A percentile compares a stretch with the other conserved stretches of the same genome.
These are phyloP conservation scores for Tetraselmis striata DNA, from an alignment of 139 green algal genomes.

Conservation along the genomic window DNA sequence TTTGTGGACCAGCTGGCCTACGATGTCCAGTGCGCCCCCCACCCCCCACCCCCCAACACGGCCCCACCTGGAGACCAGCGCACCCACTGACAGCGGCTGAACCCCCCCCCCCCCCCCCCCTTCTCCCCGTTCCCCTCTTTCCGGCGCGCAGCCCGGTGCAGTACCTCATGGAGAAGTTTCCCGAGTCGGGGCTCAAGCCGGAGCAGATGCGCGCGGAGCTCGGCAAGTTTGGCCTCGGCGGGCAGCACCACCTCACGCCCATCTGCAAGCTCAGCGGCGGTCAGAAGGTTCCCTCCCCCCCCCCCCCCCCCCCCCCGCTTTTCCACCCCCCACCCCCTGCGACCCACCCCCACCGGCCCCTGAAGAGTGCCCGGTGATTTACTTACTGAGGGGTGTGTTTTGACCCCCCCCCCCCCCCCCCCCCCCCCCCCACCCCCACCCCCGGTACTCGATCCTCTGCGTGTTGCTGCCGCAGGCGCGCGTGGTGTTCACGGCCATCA, in stretches of 20 bases:
- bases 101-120: background rate
- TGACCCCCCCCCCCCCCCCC: background rate
- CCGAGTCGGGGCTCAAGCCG: conserved; percentile 58
- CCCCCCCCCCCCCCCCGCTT: too few relatives aligned
- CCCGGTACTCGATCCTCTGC: too few relatives aligned
- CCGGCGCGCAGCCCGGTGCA: conserved; percentile 80
- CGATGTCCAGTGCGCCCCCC: conserved; percentile 34
- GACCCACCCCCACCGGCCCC: too few relatives aligned
- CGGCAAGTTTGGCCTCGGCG: conserved; percentile 88
- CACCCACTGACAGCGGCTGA: too few relatives aligned
- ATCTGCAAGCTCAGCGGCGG: conserved; percentile 90
- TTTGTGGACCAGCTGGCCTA: conserved; percentile 96
- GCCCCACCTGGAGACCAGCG: too few relatives aligned
- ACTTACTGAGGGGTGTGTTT: background rate
- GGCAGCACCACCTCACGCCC: conserved; percentile 90
- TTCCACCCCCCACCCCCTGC: too few relatives aligned
- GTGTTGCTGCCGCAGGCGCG: conserved; percentile 91
- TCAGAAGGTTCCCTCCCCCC: background rate
- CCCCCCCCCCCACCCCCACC: background rate
- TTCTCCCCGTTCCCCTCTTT: background rate
- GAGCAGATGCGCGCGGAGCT: conserved; percentile 89
- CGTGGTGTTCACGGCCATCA: conserved; percentile 95
- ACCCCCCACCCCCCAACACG: background rate
- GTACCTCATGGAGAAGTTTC: conserved; percentile 79
- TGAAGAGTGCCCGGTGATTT: too few relatives aligned